phyloP scores from a whole-genome alignment of 441 rosid genomes.

The Cnidoscolus chayamansa region DNA sequence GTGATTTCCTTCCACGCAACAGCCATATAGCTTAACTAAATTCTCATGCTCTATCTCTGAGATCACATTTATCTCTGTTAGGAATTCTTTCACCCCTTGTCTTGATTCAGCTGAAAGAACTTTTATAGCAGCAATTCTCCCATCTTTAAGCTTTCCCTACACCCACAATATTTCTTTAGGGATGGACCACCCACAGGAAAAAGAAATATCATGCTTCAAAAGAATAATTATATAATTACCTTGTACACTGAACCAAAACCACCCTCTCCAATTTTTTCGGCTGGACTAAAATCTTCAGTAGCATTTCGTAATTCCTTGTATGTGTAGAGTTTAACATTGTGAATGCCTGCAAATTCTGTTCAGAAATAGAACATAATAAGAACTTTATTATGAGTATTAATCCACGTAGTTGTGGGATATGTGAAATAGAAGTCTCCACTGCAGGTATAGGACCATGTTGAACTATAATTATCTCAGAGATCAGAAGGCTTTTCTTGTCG shows the following conservation, averaged over 20 bases:
- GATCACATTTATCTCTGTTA: slow-evolving; percentile 83
- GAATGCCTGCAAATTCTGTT: slow-evolving; percentile 46
- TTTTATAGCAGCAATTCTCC: slow-evolving; percentile 77
- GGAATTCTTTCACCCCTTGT: slow-evolving; percentile 70
- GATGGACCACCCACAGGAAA: slow-evolving; percentile 13
- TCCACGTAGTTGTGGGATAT: background rate
- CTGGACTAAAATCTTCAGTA: slow-evolving; percentile 61
- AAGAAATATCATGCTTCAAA: background rate
- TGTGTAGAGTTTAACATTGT: slow-evolving; percentile 48
- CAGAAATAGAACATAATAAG: slow-evolving; percentile 13
- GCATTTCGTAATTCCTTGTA: slow-evolving; percentile 65
- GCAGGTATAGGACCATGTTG: background rate
- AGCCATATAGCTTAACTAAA: slow-evolving; percentile 84
- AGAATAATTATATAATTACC: slow-evolving; percentile 38
- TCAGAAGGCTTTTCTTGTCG: background rate
- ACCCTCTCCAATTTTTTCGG: slow-evolving; percentile 84
- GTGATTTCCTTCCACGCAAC: slow-evolving; percentile 72
- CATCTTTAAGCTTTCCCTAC: slow-evolving; percentile 83
- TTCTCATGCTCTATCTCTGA: slow-evolving; percentile 82
- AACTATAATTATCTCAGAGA: background rate
- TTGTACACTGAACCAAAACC: slow-evolving; percentile 91
- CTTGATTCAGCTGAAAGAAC: slow-evolving; percentile 87
- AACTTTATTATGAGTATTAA: slow-evolving; percentile 3
- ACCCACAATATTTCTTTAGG: slow-evolving; percentile 24
- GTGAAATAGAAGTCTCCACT: background rate